Conservation (phyloP, 129 eudicot genomes). For the Chrysanthemum makinoi region DNA sequence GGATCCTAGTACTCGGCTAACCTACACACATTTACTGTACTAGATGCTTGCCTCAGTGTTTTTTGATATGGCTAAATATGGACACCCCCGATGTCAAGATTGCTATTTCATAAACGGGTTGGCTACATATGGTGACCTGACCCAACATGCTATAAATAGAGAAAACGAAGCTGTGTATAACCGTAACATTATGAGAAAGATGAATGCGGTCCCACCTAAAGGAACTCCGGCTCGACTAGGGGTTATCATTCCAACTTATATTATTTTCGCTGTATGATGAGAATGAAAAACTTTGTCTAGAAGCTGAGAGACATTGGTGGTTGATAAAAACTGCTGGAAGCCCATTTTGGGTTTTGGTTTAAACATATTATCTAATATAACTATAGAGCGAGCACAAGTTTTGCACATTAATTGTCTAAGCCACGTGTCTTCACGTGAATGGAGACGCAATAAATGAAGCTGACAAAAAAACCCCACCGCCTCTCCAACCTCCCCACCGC, state of each 20-base stretch:
- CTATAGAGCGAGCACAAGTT: too few relatives aligned
- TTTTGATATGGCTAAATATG: conserved; percentile 64
- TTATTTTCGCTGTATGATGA: conserved; percentile 66
- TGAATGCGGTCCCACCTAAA: conserved; percentile 39
- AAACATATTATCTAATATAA: too few relatives aligned
- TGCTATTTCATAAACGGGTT: conserved; percentile 68
- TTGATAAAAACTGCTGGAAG: conserved; percentile 45
- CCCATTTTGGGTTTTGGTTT: conserved; percentile 30
- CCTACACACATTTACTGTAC: conserved; percentile 66
- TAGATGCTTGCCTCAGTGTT: conserved; percentile 76
- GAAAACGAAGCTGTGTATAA: conserved; percentile 73
- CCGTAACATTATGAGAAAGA: conserved; percentile 48
- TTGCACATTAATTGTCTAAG: too few relatives aligned
- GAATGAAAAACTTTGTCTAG: conserved; percentile 55
- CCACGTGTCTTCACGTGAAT: too few relatives aligned
- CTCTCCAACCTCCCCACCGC: too few relatives aligned
- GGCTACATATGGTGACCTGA: conserved; percentile 79
- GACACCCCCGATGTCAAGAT: conserved; percentile 41
- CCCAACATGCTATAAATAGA: conserved; percentile 57
- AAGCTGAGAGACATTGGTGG: conserved; percentile 86
- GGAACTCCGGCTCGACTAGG: conserved; percentile 84
- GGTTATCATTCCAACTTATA: conserved; percentile 48
- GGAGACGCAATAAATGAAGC: too few relatives aligned
- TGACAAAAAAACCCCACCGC: too few relatives aligned
- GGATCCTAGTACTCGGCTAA: conserved; percentile 51